Base-by-base conservation (phyloP, 306 rosid genomes). In the Cotoneaster glaucophyllus region DNA sequence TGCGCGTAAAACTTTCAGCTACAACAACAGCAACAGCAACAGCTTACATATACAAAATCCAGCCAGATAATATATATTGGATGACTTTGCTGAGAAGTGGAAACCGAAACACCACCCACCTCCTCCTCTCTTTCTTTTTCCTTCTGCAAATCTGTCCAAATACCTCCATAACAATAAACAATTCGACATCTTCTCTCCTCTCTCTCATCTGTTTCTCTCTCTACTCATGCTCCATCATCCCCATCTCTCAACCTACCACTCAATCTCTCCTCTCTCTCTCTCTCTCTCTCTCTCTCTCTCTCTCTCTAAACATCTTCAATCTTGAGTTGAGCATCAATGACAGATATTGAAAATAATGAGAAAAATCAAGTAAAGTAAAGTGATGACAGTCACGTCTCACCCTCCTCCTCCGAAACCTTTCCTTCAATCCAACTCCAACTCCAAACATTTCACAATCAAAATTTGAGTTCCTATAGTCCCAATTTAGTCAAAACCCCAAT, bases 391-490 rank as follows among this genome's bases (percentile, higher is more conserved):
- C 86, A 85, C 92, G 87, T 90, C 85, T 82, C 78, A 90, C 87
- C 96, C 72, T 82, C 86, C 88, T 86, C 96, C 72, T 83, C 86
- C 88, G 53, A 75, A 78, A 32, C 76, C 89, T 80, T 89, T 91
- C 79, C 98, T 89, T 93, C 82, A 88, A 90, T 76, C 84, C 90
- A 87, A 93, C 93, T 91, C 95, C 26, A 56, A 56, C 26, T 56
- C 62, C 54, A 48, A 63, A 54, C 77, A 80, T 77, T 78, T 64
- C 83, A 71, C 70, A 73, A 28, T 77, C 26, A 25, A 25, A 25
- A 25, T 25, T 25, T 25, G 26, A 1, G 26, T 25, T 25, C 26
- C 26, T 25, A 25, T 25, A 25, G 26, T 25, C 85, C 67, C 12
- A 45, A 64, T 64, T 43, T 52, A 59, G 69, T 75, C 67, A 71